These are phyloP conservation scores for Cantharellus anzutake DNA, from an alignment of 768 basidiomycete genomes.

Conservation along the genomic window DNA sequence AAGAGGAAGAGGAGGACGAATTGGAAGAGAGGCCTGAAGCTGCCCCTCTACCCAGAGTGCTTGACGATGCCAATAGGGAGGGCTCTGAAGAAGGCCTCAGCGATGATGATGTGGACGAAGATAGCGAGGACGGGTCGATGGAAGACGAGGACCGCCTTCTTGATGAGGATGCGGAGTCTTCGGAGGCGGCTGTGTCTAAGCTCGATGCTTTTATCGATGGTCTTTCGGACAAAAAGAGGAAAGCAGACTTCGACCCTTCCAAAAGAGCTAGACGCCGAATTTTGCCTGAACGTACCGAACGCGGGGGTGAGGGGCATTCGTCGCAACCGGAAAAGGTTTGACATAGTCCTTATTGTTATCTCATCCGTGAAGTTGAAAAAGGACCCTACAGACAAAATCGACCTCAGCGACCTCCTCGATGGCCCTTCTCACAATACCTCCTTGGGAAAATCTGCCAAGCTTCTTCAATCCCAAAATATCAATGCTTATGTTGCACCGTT, in stretches of 20 bases:
- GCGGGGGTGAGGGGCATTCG: conserved; percentile 70
- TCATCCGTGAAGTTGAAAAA: conserved; percentile 23
- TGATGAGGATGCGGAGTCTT: conserved; percentile 24
- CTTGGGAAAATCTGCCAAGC: conserved; percentile 52
- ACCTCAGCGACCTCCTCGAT: conserved; percentile 29
- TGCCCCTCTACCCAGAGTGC: conserved; percentile 7
- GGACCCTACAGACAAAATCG: conserved; percentile 42
- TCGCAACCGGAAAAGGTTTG: conserved; percentile 22
- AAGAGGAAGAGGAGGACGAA: conserved; percentile 18
- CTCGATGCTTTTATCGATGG: conserved; percentile 54
- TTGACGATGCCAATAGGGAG: conserved; percentile 16
- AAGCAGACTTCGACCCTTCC: conserved; percentile 25
- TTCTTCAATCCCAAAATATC: conserved; percentile 36
- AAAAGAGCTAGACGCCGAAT: conserved; percentile 33
- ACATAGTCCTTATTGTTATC: neutral
- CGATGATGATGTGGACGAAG: conserved; percentile 28
- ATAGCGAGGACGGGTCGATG: conserved; percentile 24
- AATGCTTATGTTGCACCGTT: conserved; percentile 64
- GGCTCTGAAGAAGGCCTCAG: conserved; percentile 21
- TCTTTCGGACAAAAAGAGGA: conserved; percentile 56
- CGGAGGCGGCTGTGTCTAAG: conserved; percentile 32
- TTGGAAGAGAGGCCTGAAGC: conserved; percentile 22
- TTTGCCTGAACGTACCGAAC: conserved; percentile 53
- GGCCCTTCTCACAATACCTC: conserved; percentile 27
- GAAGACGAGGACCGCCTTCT: conserved; percentile 35